Conservation (phyloP, 257 asterid genomes). For the Forsythia suspensa region DNA sequence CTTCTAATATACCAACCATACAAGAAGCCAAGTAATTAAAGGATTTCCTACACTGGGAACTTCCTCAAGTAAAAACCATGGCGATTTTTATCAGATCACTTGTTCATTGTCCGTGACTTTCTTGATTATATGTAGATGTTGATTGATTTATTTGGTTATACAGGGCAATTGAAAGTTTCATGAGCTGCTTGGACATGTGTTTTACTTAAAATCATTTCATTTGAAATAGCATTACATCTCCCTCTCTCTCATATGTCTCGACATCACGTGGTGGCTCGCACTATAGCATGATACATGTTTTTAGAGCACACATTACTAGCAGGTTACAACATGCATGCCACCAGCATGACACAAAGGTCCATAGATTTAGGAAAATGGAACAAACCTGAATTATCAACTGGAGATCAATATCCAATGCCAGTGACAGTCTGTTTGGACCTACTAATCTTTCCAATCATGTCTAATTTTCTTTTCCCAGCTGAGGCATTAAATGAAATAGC, state of each 20-base stretch:
- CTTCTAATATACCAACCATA: too few relatives aligned
- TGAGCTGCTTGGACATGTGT: too few relatives aligned
- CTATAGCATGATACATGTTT: constrained; percentile 35
- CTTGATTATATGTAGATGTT: background rate
- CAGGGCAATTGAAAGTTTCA: too few relatives aligned
- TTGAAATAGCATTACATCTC: too few relatives aligned
- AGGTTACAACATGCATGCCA: background rate
- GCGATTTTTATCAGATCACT: background rate
- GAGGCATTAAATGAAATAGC: too few relatives aligned
- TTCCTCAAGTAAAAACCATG: background rate
- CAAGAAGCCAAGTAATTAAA: too few relatives aligned
- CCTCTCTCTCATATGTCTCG: constrained; percentile 57
- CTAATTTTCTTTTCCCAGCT: too few relatives aligned
- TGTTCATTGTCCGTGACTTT: background rate
- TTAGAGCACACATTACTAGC: constrained; percentile 14
- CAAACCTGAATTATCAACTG: constrained; percentile 92
- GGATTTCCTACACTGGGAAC: too few relatives aligned
- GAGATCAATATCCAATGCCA: constrained; percentile 71
- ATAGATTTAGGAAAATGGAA: constrained; percentile 2
- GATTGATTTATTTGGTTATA: background rate
- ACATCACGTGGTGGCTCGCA: constrained; percentile 98
- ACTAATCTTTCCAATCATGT: too few relatives aligned
- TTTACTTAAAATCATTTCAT: too few relatives aligned
- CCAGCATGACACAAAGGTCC: background rate
- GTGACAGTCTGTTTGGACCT: too few relatives aligned